Conservation (phyloP, 257 asterid species). For the Ophiorrhiza pumila region DNA sequence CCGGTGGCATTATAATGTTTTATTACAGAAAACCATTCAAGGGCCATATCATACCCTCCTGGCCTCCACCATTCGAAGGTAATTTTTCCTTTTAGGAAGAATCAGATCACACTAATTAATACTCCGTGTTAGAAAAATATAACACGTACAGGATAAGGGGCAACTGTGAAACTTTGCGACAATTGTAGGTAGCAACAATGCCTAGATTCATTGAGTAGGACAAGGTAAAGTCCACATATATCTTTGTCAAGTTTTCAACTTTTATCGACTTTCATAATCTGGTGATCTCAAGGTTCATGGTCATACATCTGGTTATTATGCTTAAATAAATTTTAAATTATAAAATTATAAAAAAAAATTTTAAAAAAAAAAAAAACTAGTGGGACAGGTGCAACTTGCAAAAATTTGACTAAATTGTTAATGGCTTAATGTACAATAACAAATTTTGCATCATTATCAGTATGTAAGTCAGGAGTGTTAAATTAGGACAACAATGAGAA, state of each 20-base stretch:
- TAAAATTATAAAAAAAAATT: too few relatives aligned
- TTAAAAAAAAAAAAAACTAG: too few relatives aligned
- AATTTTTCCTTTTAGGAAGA: background rate
- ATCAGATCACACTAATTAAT: background rate
- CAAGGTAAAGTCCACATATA: background rate
- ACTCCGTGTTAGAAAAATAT: background rate
- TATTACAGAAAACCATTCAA: background rate
- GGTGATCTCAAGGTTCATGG: too few relatives aligned
- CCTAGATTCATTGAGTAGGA: background rate
- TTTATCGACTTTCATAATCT: too few relatives aligned
- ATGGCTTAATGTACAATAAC: too few relatives aligned
- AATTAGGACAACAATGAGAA: background rate
- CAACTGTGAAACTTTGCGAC: background rate
- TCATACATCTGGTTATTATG: background rate
- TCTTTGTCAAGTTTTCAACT: too few relatives aligned
- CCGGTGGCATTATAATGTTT: too few relatives aligned
- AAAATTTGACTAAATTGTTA: too few relatives aligned
- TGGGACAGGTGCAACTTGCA: too few relatives aligned
- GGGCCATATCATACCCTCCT: background rate
- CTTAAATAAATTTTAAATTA: too few relatives aligned
- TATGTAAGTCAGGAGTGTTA: background rate
- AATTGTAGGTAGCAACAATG: background rate
- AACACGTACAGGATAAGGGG: background rate
- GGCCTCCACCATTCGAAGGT: background rate
- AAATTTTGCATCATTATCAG: too few relatives aligned